phyloP scores from a whole-genome alignment of 805 yeast species.

The Saccharomyces eubayanus region DNA sequence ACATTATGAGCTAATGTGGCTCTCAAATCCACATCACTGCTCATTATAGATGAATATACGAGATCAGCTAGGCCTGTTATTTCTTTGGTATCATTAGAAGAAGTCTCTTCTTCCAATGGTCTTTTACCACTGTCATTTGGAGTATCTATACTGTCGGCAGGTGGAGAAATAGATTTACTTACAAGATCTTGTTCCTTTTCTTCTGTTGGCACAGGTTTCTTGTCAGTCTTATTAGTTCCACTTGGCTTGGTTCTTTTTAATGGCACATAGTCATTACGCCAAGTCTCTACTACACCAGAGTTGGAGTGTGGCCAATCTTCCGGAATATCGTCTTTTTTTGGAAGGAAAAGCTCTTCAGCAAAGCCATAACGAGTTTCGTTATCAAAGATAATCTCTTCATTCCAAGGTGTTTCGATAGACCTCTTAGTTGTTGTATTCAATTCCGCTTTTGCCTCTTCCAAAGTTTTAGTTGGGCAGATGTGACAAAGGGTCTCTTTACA shows the following conservation, averaged over 20 bases:
- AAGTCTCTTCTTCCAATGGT: slow-evolving; percentile 14
- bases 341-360: slow-evolving; percentile 68
- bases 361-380: slow-evolving; percentile 48
- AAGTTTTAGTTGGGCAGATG: slow-evolving; percentile 28
- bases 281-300: slow-evolving; percentile 48
- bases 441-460: slow-evolving; percentile 21
- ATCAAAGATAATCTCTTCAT: slow-evolving; percentile 54
- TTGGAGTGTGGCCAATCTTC: slow-evolving; percentile 31
- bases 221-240: slow-evolving; percentile 25
- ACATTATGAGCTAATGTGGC: slow-evolving; percentile 84
- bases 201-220: slow-evolving; percentile 20
- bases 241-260: slow-evolving; percentile 45
- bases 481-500: slow-evolving; percentile 66
- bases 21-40: slow-evolving; percentile 70
- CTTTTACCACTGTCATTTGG: slow-evolving; percentile 25
- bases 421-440: slow-evolving; percentile 32
- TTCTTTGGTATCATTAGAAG: slow-evolving; percentile 7
- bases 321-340: slow-evolving; percentile 38
- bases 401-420: slow-evolving; percentile 68
- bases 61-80: slow-evolving; percentile 51
- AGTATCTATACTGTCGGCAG: slow-evolving; percentile 11
- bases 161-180: slow-evolving; percentile 9
- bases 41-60: slow-evolving; percentile 44
- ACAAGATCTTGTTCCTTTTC: slow-evolving; percentile 8
- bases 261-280: slow-evolving; percentile 65